These are phyloP conservation scores for Neurospora crassa DNA, from an alignment of 2,329 filamentous ascomycete genomes.

Conservation along the genomic window DNA sequence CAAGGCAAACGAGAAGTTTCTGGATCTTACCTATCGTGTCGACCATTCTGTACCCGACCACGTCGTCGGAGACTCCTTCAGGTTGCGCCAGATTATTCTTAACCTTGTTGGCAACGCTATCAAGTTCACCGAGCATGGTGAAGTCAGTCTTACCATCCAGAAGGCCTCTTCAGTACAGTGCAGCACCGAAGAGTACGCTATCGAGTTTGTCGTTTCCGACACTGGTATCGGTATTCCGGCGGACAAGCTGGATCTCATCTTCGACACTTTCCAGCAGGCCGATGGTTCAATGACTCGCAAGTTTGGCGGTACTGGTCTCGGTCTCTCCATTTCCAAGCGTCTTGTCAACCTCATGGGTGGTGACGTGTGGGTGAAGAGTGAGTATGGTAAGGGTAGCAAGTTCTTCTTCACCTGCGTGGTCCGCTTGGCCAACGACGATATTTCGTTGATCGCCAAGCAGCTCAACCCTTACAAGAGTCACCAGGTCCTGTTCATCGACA, in stretches of 20 bases:
- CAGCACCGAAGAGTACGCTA: slow-evolving; percentile 70
- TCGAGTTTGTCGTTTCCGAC: slow-evolving; percentile 92
- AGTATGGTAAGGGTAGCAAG: slow-evolving; percentile 81
- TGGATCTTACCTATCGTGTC: slow-evolving; percentile 88
- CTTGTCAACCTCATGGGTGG: slow-evolving; percentile 94
- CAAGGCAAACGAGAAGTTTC: slow-evolving; percentile 90
- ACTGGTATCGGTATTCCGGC: slow-evolving; percentile 94
- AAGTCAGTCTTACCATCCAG: slow-evolving; percentile 89
- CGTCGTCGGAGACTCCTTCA: slow-evolving; percentile 93
- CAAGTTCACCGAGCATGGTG: slow-evolving; percentile 96
- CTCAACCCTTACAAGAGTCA: slow-evolving; percentile 87
- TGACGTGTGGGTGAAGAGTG: slow-evolving; percentile 90
- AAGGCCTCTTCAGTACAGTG: slow-evolving; percentile 56
- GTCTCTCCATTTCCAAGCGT: slow-evolving; percentile 88
- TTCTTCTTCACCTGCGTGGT: slow-evolving; percentile 97
- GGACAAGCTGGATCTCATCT: slow-evolving; percentile 93
- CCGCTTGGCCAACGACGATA: slow-evolving; percentile 70
- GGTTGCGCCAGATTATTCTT: slow-evolving; percentile 89
- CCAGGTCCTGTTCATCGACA: slow-evolving; percentile 89
- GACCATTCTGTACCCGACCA: slow-evolving; percentile 91
- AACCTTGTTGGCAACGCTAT: slow-evolving; percentile 97
- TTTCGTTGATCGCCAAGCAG: slow-evolving; percentile 70
- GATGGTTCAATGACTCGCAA: slow-evolving; percentile 94
- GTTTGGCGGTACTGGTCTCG: slow-evolving; percentile 90
- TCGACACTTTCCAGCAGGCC: slow-evolving; percentile 98